Percentiles rank a stretch among this genome's conserved stretches.
Evolutionary conservation across 1,284 basidiomycete genomes (phyloP).

Genomic region (Trametes pubescens): DNA sequence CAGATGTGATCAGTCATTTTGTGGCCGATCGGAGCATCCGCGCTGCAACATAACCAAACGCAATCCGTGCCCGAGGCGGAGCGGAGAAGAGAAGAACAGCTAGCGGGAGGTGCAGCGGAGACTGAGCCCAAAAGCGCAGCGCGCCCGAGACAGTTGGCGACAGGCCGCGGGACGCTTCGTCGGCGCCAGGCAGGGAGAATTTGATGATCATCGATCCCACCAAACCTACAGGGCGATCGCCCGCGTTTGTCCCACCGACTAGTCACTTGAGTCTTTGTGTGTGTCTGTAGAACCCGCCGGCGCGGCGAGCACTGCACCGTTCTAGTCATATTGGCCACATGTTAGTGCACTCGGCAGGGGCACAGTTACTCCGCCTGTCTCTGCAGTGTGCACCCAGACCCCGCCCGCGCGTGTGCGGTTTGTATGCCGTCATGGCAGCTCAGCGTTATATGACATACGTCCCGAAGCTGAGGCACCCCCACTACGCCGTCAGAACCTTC

Average conservation of each 20-base stretch:
- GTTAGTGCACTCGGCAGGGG: conserved; percentile 12
- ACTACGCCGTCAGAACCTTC: conserved; percentile 12
- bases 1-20: conserved; percentile 28
- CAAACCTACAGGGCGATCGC: conserved; percentile 8
- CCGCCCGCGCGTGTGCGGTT: background rate
- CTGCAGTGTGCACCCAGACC: background rate
- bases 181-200: conserved; percentile 4
- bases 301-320: conserved; percentile 1
- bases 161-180: conserved; percentile 1
- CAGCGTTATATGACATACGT: conserved; percentile 1
- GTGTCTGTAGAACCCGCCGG: conserved; percentile 4
- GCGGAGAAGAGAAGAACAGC: background rate
- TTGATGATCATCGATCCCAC: conserved; percentile 20
- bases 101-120: background rate
- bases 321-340: conserved; percentile 12
- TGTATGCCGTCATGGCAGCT: conserved; percentile 4
- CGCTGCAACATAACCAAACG: background rate
- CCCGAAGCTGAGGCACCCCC: conserved; percentile 8
- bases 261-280: conserved; percentile 10
- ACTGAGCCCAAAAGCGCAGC: background rate
- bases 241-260: conserved; percentile 11
- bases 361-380: background rate
- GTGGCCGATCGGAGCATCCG: conserved; percentile 17
- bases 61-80: conserved; percentile 1
- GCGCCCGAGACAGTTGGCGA: background rate